Evolutionary conservation across 23 red algal genomes (phyloP), one percentile per base, ranked within the genome.

Genomic region (Agarophyton chilense): DNA sequence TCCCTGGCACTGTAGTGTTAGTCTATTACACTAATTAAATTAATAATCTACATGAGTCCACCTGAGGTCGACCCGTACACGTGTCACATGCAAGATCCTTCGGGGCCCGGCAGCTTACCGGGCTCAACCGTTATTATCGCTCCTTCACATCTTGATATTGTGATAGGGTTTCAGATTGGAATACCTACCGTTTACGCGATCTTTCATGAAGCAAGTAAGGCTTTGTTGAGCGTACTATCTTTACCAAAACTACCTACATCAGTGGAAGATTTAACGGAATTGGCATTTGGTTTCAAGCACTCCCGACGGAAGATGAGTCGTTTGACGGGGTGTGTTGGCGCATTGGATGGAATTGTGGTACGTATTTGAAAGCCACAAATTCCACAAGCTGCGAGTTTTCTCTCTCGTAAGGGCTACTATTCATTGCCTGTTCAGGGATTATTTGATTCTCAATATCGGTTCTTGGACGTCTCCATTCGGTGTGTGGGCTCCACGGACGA

Each of bases 371-470:
- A 78, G 45, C 73, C 73, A 2, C 53, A 41, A 25, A 35, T 41
- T 78, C 46, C 24, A 4, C 45, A 78, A 25, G 46, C 73, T 3
- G 73, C 73, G 6, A 10, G 16, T 1, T 78, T 55, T 16, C 53
- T 52, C 18, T 4, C 43, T 2, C 73, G 73, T 0, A 78, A 78
- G 45, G 73, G 73, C 9, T 78, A 12, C 34, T 54, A 55, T 45
- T 32, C 73, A 4, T 24, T 78, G 1, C 73, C 73, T 1, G 73
- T 26, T 1, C 73, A 54, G 51, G 73, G 43, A 29, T 18, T 56
- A 17, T 41, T 78, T 11, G 73, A 78, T 78, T 78, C 73, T 54
- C 2, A 24, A 2, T 78, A 78, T 38, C 73, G 73, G 5, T 78
- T 78, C 36, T 33, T 78, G 45, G 44, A 56, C 45, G 44, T 78